Evolutionary conservation across 768 basidiomycete species (phyloP), one percentile per base, ranked within the genome.

Genomic region (Leccinellum luteum): DNA sequence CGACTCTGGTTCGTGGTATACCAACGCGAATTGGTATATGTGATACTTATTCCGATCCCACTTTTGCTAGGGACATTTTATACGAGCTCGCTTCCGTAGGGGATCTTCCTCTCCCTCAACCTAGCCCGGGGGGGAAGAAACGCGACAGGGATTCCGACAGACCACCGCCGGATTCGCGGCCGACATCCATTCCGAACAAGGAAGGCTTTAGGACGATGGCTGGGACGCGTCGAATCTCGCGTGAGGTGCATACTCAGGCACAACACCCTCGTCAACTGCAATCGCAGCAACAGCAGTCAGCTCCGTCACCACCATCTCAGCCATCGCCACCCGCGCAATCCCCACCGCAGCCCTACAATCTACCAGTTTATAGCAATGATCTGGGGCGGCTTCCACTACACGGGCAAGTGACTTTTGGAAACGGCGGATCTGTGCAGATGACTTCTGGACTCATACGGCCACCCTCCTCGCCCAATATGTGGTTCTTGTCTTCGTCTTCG

Each of bases 81-180:
- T 89, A 83, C 60, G 87, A 90, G 61, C 75, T 90, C 1, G 86
- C 88, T 4, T 85, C 80, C 0, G 86, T 85, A 4, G 87, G 88
- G 2, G 86, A 89, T 23, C 76, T 90, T 0, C 88, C 87, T 0
- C 75, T 89, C 6, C 88, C 88, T 2, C 77, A 80, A 50, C 65
- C 78, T 0, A 83, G 80, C 52, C 83, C 71, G 0, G 73, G 79
- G 4, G 77, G 70, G 15, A 78, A 81, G 60, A 90, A 90, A 58
- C 85, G 89, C 17, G 85, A 85, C 49, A 76, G 87, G 38, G 84
- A 83, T 55, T 73, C 81, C 1, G 85, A 86, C 54, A 80, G 77
- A 59, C 78, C 83, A 3, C 48, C 61, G 0, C 54, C 65, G 10
- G 15, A 61, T 32, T 27, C 52, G 15, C 57, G 55, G 1, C 15